Evolutionary conservation across 164 flowering plant species (phyloP).

Genomic region (Tetrastigma voinierianum): DNA sequence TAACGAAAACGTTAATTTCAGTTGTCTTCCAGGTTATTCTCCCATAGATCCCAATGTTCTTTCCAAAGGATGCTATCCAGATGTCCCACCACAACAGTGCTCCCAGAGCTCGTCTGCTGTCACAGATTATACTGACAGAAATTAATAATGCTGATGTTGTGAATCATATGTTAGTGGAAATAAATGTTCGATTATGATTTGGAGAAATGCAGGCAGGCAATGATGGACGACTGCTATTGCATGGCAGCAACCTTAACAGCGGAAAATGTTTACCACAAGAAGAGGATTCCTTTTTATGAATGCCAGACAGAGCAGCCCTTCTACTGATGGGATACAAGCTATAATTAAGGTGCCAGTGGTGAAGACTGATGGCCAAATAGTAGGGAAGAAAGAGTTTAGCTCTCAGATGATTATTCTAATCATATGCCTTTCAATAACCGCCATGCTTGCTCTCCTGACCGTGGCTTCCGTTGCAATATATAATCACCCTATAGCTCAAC

Average conservation of each 20-base stretch:
- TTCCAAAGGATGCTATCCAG: constrained; percentile 21
- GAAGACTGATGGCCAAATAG: not conserved
- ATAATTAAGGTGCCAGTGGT: constrained; percentile 16
- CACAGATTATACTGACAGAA: not conserved
- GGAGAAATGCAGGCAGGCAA: constrained; percentile 1
- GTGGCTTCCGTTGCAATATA: constrained; percentile 9
- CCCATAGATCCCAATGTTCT: constrained; percentile 15
- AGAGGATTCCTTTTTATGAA: constrained; percentile 22
- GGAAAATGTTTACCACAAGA: constrained; percentile 9
- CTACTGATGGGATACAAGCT: constrained; percentile 6
- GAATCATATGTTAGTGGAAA: not conserved
- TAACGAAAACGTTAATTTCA: constrained; percentile 5
- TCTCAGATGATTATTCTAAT: not conserved
- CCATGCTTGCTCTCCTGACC: constrained; percentile 7
- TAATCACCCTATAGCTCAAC: constrained; percentile 13
- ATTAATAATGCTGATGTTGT: constrained; percentile 14
- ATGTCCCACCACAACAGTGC: constrained; percentile 10
- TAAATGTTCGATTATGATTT: constrained; percentile 1
- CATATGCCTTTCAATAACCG: constrained; percentile 3
- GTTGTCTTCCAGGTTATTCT: constrained; percentile 17
- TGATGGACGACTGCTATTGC: constrained; percentile 13
- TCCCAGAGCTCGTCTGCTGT: not conserved
- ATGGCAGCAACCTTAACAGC: constrained; percentile 6
- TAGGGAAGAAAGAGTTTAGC: not conserved
- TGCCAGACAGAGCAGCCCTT: constrained; percentile 11